Evolutionary conservation across 768 basidiomycete genomes (phyloP).

Genomic region (Pulveroboletus sp.): DNA sequence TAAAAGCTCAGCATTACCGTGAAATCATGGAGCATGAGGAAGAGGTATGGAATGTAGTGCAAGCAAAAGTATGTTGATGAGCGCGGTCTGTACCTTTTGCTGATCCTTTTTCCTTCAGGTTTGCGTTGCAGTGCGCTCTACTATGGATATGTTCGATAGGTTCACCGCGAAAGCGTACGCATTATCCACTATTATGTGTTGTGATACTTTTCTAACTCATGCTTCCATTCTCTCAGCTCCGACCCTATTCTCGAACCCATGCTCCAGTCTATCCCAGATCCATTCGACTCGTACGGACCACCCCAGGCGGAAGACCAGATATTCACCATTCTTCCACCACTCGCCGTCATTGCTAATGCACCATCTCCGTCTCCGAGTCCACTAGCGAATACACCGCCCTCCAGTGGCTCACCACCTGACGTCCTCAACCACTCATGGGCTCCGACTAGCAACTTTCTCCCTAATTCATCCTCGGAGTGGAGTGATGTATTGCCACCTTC

Average conservation of each 20-base stretch:
- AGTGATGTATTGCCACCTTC: constrained; percentile 37
- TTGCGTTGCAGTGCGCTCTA: constrained; percentile 80
- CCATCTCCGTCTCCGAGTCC: constrained; percentile 60
- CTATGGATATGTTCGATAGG: constrained; percentile 88
- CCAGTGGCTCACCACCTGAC: constrained; percentile 33
- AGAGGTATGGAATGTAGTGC: constrained; percentile 91
- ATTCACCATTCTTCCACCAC: constrained; percentile 86
- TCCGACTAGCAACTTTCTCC: constrained; percentile 43
- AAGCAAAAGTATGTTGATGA: constrained; percentile 60
- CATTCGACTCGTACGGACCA: constrained; percentile 89
- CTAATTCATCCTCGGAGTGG: constrained; percentile 56
- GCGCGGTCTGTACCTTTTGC: constrained; percentile 1
- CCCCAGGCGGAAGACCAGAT: constrained; percentile 87
- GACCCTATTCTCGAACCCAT: constrained; percentile 90
- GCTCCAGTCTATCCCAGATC: constrained; percentile 85
- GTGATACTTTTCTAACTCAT: constrained; percentile 8
- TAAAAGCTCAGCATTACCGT: constrained; percentile 82
- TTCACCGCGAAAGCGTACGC: constrained; percentile 82
- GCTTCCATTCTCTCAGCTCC: constrained; percentile 42
- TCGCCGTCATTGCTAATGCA: constrained; percentile 66
- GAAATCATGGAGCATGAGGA: constrained; percentile 91
- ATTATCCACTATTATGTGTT: constrained; percentile 2
- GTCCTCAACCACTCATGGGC: constrained; percentile 47
- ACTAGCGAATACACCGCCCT: constrained; percentile 41
- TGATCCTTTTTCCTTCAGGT: constrained; percentile 39